Conservation (phyloP, 805 yeast species). For the Yarrowia hollandica region DNA sequence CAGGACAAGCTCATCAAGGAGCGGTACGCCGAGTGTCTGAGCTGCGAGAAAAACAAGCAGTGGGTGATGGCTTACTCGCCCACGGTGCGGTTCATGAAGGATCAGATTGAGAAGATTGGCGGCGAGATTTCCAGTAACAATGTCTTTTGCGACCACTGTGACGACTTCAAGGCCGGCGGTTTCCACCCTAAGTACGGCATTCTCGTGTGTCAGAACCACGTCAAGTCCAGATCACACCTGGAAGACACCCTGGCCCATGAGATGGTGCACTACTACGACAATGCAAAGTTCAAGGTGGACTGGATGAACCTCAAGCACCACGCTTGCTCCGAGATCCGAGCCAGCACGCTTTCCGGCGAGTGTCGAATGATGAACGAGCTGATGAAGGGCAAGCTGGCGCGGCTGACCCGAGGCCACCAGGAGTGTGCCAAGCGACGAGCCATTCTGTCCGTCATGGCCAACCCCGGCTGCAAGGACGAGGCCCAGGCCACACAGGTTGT, state of each 20-base stretch:
- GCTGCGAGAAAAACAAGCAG: slow-evolving; percentile 72
- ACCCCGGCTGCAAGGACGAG: slow-evolving; percentile 74
- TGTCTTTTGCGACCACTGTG: slow-evolving; percentile 79
- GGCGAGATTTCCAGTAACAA: slow-evolving; percentile 52
- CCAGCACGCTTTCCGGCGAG: slow-evolving; percentile 90
- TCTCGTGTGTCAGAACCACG: slow-evolving; percentile 79
- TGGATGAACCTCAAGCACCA: slow-evolving; percentile 85
- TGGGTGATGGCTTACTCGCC: slow-evolving; percentile 79
- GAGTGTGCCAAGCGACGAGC: slow-evolving; percentile 90
- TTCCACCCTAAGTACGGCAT: slow-evolving; percentile 89
- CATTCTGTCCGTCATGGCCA: slow-evolving; percentile 74
- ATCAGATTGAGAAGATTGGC: slow-evolving; percentile 71
- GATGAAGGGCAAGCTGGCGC: slow-evolving; percentile 49
- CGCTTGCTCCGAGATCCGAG: slow-evolving; percentile 95
- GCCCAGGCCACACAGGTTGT: slow-evolving; percentile 79
- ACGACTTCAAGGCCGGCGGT: slow-evolving; percentile 84
- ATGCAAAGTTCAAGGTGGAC: slow-evolving; percentile 82
- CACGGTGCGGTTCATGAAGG: slow-evolving; percentile 80
- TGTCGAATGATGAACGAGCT: slow-evolving; percentile 89
- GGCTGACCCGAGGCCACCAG: slow-evolving; percentile 81
- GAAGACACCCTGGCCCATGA: slow-evolving; percentile 94
- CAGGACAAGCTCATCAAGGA: slow-evolving; percentile 50
- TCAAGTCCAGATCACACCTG: slow-evolving; percentile 70
- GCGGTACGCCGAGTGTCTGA: slow-evolving; percentile 56
- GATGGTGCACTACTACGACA: slow-evolving; percentile 89